phyloP scores from a whole-genome alignment of 495 filamentous ascomycete species.

The Chaetomidium leptoderma region DNA sequence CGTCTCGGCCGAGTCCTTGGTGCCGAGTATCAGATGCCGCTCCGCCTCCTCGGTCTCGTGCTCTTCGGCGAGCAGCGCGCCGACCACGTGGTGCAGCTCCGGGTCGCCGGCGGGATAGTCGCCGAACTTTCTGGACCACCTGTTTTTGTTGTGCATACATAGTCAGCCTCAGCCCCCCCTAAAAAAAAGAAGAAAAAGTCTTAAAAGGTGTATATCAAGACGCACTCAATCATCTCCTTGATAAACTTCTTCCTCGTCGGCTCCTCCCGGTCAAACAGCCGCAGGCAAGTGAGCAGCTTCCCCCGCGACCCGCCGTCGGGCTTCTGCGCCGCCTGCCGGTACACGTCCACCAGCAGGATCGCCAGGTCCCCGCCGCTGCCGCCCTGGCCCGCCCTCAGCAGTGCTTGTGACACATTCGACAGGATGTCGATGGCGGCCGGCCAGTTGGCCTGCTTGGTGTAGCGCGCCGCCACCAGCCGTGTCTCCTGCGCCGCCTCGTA shows the following conservation, averaged over 20 bases:
- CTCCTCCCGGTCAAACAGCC: conserved; percentile 76
- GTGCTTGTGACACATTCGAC: conserved; percentile 72
- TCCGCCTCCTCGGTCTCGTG: conserved; percentile 90
- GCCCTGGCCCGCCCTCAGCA: conserved; percentile 84
- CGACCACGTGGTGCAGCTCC: conserved; percentile 90
- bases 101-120: conserved; percentile 90
- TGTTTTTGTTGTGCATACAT: conserved; percentile 33
- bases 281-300: conserved; percentile 57
- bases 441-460: conserved; percentile 81
- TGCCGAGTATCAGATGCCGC: conserved; percentile 82
- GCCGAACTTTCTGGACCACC: conserved; percentile 80
- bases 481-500: conserved; percentile 99
- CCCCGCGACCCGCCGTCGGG: conserved; percentile 63
- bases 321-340: conserved; percentile 73
- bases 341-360: conserved; percentile 79
- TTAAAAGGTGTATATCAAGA: conserved; percentile 8
- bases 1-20: conserved; percentile 77
- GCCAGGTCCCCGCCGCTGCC: conserved; percentile 90
- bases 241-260: conserved; percentile 89
- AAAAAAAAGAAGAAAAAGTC: neutral
- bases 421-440: conserved; percentile 80
- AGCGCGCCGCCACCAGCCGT: conserved; percentile 85
- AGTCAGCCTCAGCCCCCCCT: conserved; percentile 10
- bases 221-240: conserved; percentile 75
- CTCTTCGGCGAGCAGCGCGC: conserved; percentile 83